These are phyloP conservation scores for Candida buenavistaensis DNA, from an alignment of 1,139 yeast species.

Conservation along the genomic window DNA sequence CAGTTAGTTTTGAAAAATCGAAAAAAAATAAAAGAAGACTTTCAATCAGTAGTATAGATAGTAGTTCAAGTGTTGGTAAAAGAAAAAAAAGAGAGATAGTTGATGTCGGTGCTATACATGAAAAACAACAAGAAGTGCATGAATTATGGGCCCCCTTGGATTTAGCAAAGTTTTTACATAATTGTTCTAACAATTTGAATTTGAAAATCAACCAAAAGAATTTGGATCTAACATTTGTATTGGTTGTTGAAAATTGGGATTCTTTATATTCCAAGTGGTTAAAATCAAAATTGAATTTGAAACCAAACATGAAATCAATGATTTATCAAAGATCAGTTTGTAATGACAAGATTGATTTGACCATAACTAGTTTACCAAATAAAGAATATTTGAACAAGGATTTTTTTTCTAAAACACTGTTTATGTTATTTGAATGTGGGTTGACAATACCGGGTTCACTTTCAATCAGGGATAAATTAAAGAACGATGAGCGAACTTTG, in stretches of 20 bases:
- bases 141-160: constrained; percentile 45
- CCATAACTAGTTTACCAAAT: constrained; percentile 40
- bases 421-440: constrained; percentile 51
- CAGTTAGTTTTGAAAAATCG: constrained; percentile 28
- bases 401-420: constrained; percentile 38
- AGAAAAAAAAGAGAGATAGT: constrained; percentile 14
- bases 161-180: constrained; percentile 22
- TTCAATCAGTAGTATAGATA: constrained; percentile 16
- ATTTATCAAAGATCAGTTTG: constrained; percentile 27
- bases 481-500: constrained; percentile 36
- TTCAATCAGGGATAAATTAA: constrained; percentile 29
- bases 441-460: constrained; percentile 14
- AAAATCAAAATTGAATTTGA: constrained; percentile 37
- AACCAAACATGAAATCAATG: constrained; percentile 24
- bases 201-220: constrained; percentile 20
- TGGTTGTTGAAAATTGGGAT: constrained; percentile 48
- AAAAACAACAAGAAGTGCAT: constrained; percentile 33
- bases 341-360: constrained; percentile 24
- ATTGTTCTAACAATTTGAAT: constrained; percentile 25
- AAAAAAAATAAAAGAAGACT: constrained; percentile 21
- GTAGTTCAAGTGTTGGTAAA: constrained; percentile 7
- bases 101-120: constrained; percentile 21
- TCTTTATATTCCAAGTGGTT: constrained; percentile 48
- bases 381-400: constrained; percentile 33
- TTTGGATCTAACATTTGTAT: constrained; percentile 30